These are phyloP conservation scores for Mucor mucedo DNA, from an alignment of 371 early-diverging fungal species.

Conservation along the genomic window DNA sequence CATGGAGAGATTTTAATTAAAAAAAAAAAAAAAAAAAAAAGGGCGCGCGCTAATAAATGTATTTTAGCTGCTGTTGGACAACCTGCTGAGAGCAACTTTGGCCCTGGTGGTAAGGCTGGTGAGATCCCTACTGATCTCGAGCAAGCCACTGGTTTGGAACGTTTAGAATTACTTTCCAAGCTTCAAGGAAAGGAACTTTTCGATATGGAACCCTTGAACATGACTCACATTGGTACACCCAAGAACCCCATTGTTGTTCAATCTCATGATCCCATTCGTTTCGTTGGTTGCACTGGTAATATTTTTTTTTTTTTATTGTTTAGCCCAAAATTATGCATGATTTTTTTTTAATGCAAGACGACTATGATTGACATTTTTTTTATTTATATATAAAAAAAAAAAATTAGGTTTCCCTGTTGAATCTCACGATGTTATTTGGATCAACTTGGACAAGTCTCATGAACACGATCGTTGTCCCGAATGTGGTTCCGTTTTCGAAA, in stretches of 20 bases:
- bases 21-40: background rate
- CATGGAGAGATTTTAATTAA: background rate
- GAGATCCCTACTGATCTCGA: slow-evolving; percentile 86
- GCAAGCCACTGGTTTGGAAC: slow-evolving; percentile 92
- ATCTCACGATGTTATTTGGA: slow-evolving; percentile 87
- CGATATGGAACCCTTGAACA: slow-evolving; percentile 82
- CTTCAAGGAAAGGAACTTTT: slow-evolving; percentile 89
- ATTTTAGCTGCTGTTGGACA: slow-evolving; percentile 43
- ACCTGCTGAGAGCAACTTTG: slow-evolving; percentile 61
- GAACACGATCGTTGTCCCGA: slow-evolving; percentile 94
- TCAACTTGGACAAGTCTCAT: slow-evolving; percentile 76
- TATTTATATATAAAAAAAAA: no score
- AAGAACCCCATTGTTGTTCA: slow-evolving; percentile 86
- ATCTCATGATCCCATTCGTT: slow-evolving; percentile 83
- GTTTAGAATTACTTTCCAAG: slow-evolving; percentile 85
- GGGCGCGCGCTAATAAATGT: background rate
- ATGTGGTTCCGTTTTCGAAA: slow-evolving; percentile 88
- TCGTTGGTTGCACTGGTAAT: slow-evolving; percentile 94
- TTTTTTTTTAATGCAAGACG: background rate
- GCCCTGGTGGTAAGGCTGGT: slow-evolving; percentile 71
- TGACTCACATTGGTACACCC: slow-evolving; percentile 83
- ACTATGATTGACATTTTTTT: background rate
- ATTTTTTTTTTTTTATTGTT: background rate
- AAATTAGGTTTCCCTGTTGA: slow-evolving; percentile 83
- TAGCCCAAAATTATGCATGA: background rate